These are phyloP conservation scores for Gossypium herbaceum DNA, from an alignment of 345 rosid genomes.

Conservation along the genomic window DNA sequence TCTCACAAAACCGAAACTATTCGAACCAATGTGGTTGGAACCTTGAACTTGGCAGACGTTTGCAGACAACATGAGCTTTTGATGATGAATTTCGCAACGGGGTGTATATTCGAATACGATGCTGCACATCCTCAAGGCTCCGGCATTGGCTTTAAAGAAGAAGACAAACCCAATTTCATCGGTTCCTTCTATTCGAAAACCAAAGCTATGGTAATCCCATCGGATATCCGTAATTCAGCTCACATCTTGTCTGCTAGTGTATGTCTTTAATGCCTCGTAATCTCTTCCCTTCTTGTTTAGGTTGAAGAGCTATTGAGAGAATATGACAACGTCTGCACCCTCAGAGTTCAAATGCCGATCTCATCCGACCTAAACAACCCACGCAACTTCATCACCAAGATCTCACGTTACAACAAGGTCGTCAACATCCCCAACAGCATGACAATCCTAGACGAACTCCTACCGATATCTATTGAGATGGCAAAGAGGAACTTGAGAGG, in stretches of 20 bases:
- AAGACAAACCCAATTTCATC: neutral
- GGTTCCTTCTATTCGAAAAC: neutral
- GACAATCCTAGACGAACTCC: neutral
- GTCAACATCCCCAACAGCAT: neutral
- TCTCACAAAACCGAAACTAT: neutral
- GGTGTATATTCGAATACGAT: neutral
- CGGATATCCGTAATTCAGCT: neutral
- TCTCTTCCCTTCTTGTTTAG: neutral
- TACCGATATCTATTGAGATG: neutral
- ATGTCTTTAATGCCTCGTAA: neutral
- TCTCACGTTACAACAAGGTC: neutral
- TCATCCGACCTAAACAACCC: neutral
- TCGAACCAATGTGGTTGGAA: neutral
- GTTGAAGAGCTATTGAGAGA: neutral
- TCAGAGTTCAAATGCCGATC: neutral
- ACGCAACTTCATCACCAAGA: neutral
- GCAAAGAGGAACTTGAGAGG: neutral
- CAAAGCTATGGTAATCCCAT: neutral
- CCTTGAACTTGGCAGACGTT: neutral
- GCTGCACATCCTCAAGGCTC: conserved; percentile 3
- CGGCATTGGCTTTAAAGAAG: neutral
- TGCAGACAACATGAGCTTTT: neutral
- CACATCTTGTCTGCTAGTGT: neutral
- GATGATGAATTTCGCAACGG: neutral
- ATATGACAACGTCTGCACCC: neutral